Conservation (phyloP, 225 moss, liverwort and hornwort species). For the Neckera pumila region DNA sequence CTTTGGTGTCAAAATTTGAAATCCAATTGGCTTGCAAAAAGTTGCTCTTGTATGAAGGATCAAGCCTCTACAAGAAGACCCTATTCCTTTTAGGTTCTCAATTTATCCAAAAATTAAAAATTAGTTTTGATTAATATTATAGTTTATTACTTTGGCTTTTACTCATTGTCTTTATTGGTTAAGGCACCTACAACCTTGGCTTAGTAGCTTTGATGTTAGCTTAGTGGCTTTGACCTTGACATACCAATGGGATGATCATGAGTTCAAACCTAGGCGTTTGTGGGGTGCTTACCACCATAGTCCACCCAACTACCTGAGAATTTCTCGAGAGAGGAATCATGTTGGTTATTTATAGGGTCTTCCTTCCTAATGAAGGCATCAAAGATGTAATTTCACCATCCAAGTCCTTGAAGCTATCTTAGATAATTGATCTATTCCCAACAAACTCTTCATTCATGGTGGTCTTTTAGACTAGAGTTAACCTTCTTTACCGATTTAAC, state of each 20-base stretch:
- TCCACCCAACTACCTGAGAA: background rate
- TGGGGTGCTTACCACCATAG: background rate
- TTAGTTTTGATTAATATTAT: background rate
- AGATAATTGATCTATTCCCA: background rate
- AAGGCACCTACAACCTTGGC: background rate
- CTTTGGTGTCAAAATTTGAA: background rate
- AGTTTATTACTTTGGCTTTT: background rate
- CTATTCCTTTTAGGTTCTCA: background rate
- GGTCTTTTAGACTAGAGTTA: background rate
- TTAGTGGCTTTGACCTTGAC: background rate
- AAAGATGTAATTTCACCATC: background rate
- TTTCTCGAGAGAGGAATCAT: rapidly evolving
- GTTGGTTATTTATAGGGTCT: rapidly evolving
- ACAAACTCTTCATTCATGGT: background rate
- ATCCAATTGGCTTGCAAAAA: background rate
- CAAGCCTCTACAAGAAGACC: background rate
- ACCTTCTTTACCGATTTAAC: no score
- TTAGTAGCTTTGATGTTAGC: background rate
- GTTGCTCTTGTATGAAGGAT: background rate
- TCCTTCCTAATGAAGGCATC: rapidly evolving
- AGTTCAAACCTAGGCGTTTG: rapidly evolving
- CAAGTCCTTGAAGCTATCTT: background rate
- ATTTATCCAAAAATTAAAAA: background rate
- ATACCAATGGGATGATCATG: background rate
- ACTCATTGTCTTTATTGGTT: background rate